Evolutionary conservation across 495 filamentous ascomycete genomes (phyloP).

Genomic region (Podospora tetraspora): DNA sequence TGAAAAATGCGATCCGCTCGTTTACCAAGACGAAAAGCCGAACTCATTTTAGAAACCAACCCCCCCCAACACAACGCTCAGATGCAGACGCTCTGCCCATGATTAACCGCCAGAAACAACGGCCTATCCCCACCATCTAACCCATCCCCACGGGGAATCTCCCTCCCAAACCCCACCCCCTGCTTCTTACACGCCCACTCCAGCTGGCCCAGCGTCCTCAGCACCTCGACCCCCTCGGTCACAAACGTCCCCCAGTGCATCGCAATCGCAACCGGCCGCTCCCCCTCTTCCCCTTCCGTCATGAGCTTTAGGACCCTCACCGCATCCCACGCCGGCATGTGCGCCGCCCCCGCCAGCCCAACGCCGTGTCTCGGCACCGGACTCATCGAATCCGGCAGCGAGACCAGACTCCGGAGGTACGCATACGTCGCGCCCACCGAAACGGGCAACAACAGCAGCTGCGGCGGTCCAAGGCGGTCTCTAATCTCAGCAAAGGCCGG

Average conservation of each 20-base stretch:
- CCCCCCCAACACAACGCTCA: not conserved
- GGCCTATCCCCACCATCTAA: too few relatives aligned
- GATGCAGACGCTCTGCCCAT: conserved; percentile 11
- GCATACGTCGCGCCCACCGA: conserved; percentile 27
- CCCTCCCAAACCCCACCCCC: conserved; percentile 23
- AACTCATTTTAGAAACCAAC: not conserved
- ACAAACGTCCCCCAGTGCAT: conserved; percentile 37
- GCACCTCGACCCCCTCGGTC: conserved; percentile 23
- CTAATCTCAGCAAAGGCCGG: conserved; percentile 26
- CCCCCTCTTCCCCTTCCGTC: conserved; percentile 1
- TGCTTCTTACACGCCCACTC: conserved; percentile 30
- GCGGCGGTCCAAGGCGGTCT: conserved; percentile 18
- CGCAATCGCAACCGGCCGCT: conserved; percentile 22
- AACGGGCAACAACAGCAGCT: conserved; percentile 26
- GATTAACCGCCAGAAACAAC: conserved; percentile 14
- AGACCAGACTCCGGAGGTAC: conserved; percentile 26
- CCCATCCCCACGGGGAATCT: not conserved
- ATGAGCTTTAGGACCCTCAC: conserved; percentile 27
- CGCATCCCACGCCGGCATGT: conserved; percentile 35
- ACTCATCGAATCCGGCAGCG: conserved; percentile 24
- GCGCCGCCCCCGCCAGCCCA: conserved; percentile 24
- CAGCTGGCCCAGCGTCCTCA: conserved; percentile 26
- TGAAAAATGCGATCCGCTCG: not conserved
- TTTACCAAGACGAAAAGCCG: not conserved
- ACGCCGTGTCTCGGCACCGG: conserved; percentile 25